Base-by-base conservation (phyloP, 2,329 filamentous ascomycete species). In the Paecilomyces formosus region DNA sequence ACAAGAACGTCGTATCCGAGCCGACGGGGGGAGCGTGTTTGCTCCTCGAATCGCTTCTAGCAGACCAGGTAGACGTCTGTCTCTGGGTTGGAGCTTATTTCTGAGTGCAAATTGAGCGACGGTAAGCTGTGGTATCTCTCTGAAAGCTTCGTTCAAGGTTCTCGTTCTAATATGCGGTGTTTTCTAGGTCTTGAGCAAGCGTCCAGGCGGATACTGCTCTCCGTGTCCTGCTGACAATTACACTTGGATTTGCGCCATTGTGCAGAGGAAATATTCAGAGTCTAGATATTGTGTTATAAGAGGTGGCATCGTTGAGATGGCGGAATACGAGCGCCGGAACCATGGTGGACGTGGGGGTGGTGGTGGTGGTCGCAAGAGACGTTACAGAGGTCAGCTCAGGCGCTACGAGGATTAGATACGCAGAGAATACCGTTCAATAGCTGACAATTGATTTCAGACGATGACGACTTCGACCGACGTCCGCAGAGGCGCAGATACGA, bases 401-500 rank as follows among this genome's bases (percentile, higher is more conserved):
- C 39, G 35, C 22, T 21, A 12, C 45, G 28, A 35, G n/a, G n/a
- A 24, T 2, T 39, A 1, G 3, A 22, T 21, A 24, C 18, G 30
- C 8, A 12, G 30, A 31, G 11, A 49, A 21, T 55, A 11, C 11
- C 18, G 9, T 57, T 60, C 54, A 56, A 21, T 54, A 59, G 59
- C 66, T 77, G 66, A 79, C 63, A 56, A 57, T 57, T 35, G 54
- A 57, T 53, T 53, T 56, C 63, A 85, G 89, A 94, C 64, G 89
- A 94, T 64, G 89, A 95, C 66, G 86, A 92, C 59, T 83, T 86
- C 67, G 88, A 93, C 69, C 72, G 87, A 67, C 85, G 89, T 65
- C 83, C 85, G 26, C 88, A 88, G 72, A 85, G 89, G 63, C 83
- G 89, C 66, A 85, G 89, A 70, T 87, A 87, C 66, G 87, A 93